phyloP scores from a whole-genome alignment of 352 stramenopile species.

The Labyrinthula sp. region DNA sequence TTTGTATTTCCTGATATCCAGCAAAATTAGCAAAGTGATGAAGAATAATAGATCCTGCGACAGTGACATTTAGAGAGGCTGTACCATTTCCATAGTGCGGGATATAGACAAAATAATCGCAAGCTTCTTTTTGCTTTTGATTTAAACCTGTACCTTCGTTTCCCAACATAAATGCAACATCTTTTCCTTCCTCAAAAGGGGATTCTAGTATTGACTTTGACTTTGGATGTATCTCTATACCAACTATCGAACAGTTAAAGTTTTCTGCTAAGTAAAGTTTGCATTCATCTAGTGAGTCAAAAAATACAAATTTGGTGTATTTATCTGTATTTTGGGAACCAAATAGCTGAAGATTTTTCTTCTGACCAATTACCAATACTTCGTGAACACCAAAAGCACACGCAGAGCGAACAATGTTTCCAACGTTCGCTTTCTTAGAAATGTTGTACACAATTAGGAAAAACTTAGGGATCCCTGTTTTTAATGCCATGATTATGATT shows the following conservation, averaged over 20 bases:
- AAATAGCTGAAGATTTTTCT: constrained; percentile 34
- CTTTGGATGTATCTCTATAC: constrained; percentile 70
- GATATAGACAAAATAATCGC: constrained; percentile 75
- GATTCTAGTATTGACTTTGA: constrained; percentile 50
- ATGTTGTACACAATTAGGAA: constrained; percentile 64
- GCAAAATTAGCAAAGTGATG: constrained; percentile 53
- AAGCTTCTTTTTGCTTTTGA: constrained; percentile 61
- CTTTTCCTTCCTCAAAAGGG: constrained; percentile 46
- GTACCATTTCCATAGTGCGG: constrained; percentile 76
- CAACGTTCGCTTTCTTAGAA: constrained; percentile 63
- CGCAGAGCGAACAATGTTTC: constrained; percentile 57
- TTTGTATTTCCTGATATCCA: constrained; percentile 28
- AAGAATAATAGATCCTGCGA: constrained; percentile 72
- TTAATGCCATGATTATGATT: too few species aligned
- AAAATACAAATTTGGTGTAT: constrained; percentile 31
- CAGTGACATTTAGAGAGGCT: constrained; percentile 79
- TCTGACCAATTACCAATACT: constrained; percentile 34
- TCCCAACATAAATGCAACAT: constrained; percentile 69
- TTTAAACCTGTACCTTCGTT: constrained; percentile 82
- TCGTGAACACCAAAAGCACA: constrained; percentile 53
- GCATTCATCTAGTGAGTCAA: constrained; percentile 30
- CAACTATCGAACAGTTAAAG: constrained; percentile 43
- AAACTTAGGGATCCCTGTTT: constrained; percentile 5
- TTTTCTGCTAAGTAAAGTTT: constrained; percentile 16
- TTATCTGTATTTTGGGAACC: constrained; percentile 31